A percentile compares a stretch with the other conserved stretches of the same genome.
Conservation (phyloP, 1,284 basidiomycete genomes). For the Megacollybia platyphylla region DNA sequence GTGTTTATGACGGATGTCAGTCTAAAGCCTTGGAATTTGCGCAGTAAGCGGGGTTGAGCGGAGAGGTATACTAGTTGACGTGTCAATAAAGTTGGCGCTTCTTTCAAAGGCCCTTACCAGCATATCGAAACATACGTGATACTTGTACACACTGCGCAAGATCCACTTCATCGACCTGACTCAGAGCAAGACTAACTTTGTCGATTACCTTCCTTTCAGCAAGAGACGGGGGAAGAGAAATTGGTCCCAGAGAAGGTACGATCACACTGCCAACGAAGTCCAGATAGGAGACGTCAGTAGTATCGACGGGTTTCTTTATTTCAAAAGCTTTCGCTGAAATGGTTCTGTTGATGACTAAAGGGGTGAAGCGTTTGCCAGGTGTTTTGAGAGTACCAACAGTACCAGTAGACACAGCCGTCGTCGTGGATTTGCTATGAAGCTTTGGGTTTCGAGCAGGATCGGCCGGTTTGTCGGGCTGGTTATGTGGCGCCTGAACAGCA, state of each 20-base stretch:
- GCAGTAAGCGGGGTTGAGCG: conserved; percentile 31
- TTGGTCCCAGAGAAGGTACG: conserved; percentile 18
- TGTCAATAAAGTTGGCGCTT: conserved; percentile 2
- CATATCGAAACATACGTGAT: conserved; percentile 1
- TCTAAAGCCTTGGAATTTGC: conserved; percentile 34
- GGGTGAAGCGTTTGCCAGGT: conserved; percentile 20
- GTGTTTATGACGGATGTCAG: conserved; percentile 22
- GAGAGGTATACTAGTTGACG: conserved; percentile 42
- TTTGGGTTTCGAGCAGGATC: not conserved
- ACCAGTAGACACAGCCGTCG: not conserved
- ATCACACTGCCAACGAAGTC: conserved; percentile 16
- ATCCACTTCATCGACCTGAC: conserved; percentile 18
- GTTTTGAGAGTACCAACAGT: not conserved
- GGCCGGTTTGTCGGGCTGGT: not conserved
- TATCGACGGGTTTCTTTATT: conserved; percentile 1
- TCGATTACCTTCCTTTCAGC: conserved; percentile 41
- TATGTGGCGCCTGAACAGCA: not conserved
- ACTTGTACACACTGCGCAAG: conserved; percentile 8
- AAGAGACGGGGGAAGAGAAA: conserved; percentile 43
- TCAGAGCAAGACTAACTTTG: conserved; percentile 42
- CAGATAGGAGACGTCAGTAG: conserved; percentile 13
- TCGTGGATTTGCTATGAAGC: not conserved
- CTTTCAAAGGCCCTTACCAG: not conserved
- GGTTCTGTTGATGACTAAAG: conserved; percentile 15
- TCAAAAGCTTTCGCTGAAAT: conserved; percentile 2